Evolutionary conservation across 1,284 basidiomycete genomes (phyloP).

Genomic region (Volvariella surrecta): DNA sequence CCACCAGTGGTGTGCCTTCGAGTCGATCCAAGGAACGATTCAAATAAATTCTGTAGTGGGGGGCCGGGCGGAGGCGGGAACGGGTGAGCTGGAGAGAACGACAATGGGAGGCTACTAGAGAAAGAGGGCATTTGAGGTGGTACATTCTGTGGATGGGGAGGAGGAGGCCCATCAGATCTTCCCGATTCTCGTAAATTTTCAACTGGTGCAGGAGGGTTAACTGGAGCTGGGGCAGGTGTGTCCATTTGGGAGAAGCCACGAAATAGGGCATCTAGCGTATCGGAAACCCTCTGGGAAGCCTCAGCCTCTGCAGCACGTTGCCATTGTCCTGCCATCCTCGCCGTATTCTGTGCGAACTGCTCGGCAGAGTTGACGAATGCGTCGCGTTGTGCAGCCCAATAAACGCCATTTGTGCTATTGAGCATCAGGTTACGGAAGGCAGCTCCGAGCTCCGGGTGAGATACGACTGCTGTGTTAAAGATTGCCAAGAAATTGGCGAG

Average conservation of each 20-base stretch:
- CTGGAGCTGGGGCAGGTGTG: slow-evolving; percentile 7
- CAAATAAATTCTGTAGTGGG: too few relatives aligned
- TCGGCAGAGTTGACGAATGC: slow-evolving; percentile 46
- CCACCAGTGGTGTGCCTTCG: slow-evolving; percentile 1
- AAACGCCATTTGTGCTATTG: slow-evolving; percentile 54
- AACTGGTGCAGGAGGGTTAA: not conserved
- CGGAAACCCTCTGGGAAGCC: slow-evolving; percentile 53
- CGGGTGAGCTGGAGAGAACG: slow-evolving; percentile 7
- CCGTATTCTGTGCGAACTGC: slow-evolving; percentile 34
- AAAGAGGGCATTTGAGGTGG: too few relatives aligned
- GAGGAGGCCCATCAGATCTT: slow-evolving; percentile 11
- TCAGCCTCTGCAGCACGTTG: slow-evolving; percentile 47
- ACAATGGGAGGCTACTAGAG: too few relatives aligned
- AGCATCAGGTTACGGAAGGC: slow-evolving; percentile 51
- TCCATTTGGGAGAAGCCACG: slow-evolving; percentile 26
- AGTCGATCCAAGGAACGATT: not conserved
- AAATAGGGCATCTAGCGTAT: slow-evolving; percentile 53
- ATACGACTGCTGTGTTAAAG: slow-evolving; percentile 40
- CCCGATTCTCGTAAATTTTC: too few relatives aligned
- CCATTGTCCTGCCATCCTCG: slow-evolving; percentile 31
- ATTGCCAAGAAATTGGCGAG: slow-evolving; percentile 50
- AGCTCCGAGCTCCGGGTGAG: slow-evolving; percentile 65
- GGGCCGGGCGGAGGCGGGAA: not conserved
- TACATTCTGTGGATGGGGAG: slow-evolving; percentile 8
- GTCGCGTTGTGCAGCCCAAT: slow-evolving; percentile 57